Evolutionary conservation across 148 eudicot genomes (phyloP).

Genomic region (Pouteria glomerata): DNA sequence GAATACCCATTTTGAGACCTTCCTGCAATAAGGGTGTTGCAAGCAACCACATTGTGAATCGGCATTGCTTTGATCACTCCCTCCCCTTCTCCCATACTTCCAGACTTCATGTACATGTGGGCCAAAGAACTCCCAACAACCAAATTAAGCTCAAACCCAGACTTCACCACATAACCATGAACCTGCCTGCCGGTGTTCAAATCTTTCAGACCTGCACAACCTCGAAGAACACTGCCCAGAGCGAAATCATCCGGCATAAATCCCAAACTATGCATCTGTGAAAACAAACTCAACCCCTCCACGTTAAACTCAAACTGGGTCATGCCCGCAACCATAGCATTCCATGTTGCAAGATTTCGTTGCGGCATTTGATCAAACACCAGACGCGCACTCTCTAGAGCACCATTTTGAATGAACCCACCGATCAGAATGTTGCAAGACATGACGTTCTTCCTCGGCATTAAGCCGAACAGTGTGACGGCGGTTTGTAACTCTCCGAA

Average conservation of each 20-base stretch:
- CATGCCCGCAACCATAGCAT: constrained; percentile 71
- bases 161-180: constrained; percentile 52
- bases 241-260: constrained; percentile 60
- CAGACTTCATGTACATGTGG: constrained; percentile 88
- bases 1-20: constrained; percentile 61
- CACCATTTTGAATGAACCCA: constrained; percentile 51
- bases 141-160: constrained; percentile 43
- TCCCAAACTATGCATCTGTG: constrained; percentile 51
- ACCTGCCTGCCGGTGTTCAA: constrained; percentile 49
- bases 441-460: constrained; percentile 68
- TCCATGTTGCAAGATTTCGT: constrained; percentile 79
- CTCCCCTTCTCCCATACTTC: constrained; percentile 55
- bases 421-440: constrained; percentile 70
- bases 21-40: constrained; percentile 73
- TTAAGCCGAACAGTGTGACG: constrained; percentile 35
- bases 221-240: constrained; percentile 67
- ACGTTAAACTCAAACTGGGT: constrained; percentile 49
- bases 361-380: constrained; percentile 66
- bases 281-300: constrained; percentile 57
- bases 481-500: constrained; percentile 40
- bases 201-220: constrained; percentile 75
- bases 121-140: constrained; percentile 73
- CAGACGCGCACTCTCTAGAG: constrained; percentile 45
- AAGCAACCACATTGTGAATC: constrained; percentile 42
- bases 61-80: constrained; percentile 54